These are phyloP conservation scores for Aureobasidium subglaciale DNA, from an alignment of 2,329 filamentous ascomycete species.

Conservation along the genomic window DNA sequence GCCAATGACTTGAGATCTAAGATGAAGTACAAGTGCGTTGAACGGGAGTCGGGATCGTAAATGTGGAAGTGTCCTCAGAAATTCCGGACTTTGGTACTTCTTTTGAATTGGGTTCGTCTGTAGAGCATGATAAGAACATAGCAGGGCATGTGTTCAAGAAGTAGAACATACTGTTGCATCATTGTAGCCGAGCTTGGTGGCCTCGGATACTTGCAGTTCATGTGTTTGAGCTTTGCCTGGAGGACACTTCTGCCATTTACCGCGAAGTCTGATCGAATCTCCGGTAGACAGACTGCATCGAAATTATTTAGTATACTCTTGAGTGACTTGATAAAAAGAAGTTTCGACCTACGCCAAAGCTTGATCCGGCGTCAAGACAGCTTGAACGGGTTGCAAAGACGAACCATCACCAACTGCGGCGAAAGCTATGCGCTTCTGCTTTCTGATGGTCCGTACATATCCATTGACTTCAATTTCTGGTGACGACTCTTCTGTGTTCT, in stretches of 20 bases:
- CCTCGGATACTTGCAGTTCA: slow-evolving; percentile 68
- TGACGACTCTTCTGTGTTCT: background rate
- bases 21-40: slow-evolving; percentile 70
- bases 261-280: slow-evolving; percentile 68
- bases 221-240: slow-evolving; percentile 61
- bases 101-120: slow-evolving; percentile 92
- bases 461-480: slow-evolving; percentile 52
- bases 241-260: slow-evolving; percentile 67
- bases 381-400: slow-evolving; percentile 70
- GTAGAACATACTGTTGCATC: slow-evolving; percentile 63
- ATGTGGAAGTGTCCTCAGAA: slow-evolving; percentile 80
- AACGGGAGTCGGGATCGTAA: slow-evolving; percentile 73
- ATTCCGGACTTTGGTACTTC: slow-evolving; percentile 88
- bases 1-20: slow-evolving; percentile 73
- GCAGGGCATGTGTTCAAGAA: background rate
- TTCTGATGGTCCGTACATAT: slow-evolving; percentile 75
- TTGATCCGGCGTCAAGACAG: slow-evolving; percentile 64
- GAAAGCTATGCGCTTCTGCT: slow-evolving; percentile 79
- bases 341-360: slow-evolving; percentile 57
- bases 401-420: slow-evolving; percentile 83
- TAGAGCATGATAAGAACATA: background rate
- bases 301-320: background rate
- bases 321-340: background rate
- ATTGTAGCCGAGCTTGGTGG: slow-evolving; percentile 67
- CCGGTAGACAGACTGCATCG: slow-evolving; percentile 66